These are phyloP conservation scores for Huntiella moniliformis DNA, from an alignment of 2,329 filamentous ascomycete species.

Conservation along the genomic window DNA sequence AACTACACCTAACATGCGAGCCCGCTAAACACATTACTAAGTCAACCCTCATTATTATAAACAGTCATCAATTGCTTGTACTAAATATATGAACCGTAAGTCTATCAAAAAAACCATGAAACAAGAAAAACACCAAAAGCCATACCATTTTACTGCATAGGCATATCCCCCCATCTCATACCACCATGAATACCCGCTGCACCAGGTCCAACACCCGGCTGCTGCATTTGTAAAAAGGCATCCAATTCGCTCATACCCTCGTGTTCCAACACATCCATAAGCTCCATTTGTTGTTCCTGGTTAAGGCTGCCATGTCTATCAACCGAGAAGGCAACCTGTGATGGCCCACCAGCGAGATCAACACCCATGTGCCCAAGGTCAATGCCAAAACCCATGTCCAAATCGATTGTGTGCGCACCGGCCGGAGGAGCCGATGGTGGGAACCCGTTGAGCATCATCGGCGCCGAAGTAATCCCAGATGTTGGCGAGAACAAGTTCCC, in stretches of 20 bases:
- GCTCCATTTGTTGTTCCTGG: slow-evolving; percentile 62
- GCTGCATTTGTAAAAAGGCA: slow-evolving; percentile 31
- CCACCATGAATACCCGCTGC: slow-evolving; percentile 10
- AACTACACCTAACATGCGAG: too few species aligned
- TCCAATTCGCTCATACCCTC: slow-evolving; percentile 45
- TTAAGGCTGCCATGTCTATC: slow-evolving; percentile 51
- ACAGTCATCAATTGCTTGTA: too few species aligned
- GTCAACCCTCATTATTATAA: neutral
- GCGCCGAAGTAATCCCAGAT: slow-evolving; percentile 24
- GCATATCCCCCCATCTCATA: slow-evolving; percentile 6
- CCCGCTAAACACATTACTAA: neutral
- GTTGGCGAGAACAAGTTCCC: slow-evolving; percentile 19
- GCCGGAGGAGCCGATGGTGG: slow-evolving; percentile 12
- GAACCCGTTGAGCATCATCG: slow-evolving; percentile 17
- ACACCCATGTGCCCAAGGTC: slow-evolving; percentile 16
- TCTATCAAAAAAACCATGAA: neutral
- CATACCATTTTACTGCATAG: slow-evolving; percentile 2
- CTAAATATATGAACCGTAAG: too few species aligned
- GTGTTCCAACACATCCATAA: slow-evolving; percentile 63
- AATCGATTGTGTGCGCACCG: slow-evolving; percentile 6
- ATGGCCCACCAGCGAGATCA: slow-evolving; percentile 9
- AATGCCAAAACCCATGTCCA: slow-evolving; percentile 16
- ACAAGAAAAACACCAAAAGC: neutral
- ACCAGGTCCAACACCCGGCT: slow-evolving; percentile 13
- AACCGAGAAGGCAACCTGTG: slow-evolving; percentile 19